A percentile compares a stretch with the other conserved stretches of the same genome.
These are phyloP conservation scores for Jackrogersella minutella DNA, from an alignment of 495 filamentous ascomycete genomes.

Conservation along the genomic window DNA sequence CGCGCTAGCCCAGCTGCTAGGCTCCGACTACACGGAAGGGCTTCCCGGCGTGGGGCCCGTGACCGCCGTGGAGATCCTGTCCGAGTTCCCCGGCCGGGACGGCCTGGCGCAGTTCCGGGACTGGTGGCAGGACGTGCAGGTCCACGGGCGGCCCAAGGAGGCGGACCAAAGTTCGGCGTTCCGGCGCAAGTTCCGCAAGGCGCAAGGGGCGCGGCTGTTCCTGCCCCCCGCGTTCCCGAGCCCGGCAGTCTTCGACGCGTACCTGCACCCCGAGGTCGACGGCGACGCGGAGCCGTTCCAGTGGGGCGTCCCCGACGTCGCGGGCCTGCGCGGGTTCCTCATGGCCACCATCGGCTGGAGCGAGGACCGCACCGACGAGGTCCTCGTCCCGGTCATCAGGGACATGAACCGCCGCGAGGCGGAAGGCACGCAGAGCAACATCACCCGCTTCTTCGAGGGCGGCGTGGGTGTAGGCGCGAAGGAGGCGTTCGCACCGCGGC, in stretches of 20 bases:
- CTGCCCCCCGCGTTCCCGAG: conserved; percentile 81
- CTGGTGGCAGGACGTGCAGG: conserved; percentile 87
- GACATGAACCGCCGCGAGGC: conserved; percentile 89
- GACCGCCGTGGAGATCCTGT: conserved; percentile 88
- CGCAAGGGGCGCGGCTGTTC: conserved; percentile 81
- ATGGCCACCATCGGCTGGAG: conserved; percentile 96
- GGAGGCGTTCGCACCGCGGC: conserved; percentile 81
- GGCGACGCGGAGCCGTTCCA: conserved; percentile 77
- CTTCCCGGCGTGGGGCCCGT: conserved; percentile 90
- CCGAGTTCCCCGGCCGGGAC: conserved; percentile 75
- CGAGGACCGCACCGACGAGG: conserved; percentile 89
- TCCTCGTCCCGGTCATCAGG: conserved; percentile 89
- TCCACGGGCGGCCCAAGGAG: conserved; percentile 56
- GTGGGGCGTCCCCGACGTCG: conserved; percentile 95
- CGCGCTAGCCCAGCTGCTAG: conserved; percentile 84
- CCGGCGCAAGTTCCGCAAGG: conserved; percentile 80
- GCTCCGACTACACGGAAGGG: conserved; percentile 94
- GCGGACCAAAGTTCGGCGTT: conserved; percentile 67
- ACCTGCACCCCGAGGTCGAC: conserved; percentile 87
- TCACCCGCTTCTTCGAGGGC: conserved; percentile 82
- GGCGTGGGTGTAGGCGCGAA: conserved; percentile 51
- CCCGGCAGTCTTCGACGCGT: conserved; percentile 77
- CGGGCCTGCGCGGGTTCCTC: conserved; percentile 81
- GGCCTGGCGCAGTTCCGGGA: conserved; percentile 73
- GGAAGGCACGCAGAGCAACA: conserved; percentile 95